These are phyloP conservation scores for Pythium biforme DNA, from an alignment of 352 stramenopile genomes.

Conservation along the genomic window DNA sequence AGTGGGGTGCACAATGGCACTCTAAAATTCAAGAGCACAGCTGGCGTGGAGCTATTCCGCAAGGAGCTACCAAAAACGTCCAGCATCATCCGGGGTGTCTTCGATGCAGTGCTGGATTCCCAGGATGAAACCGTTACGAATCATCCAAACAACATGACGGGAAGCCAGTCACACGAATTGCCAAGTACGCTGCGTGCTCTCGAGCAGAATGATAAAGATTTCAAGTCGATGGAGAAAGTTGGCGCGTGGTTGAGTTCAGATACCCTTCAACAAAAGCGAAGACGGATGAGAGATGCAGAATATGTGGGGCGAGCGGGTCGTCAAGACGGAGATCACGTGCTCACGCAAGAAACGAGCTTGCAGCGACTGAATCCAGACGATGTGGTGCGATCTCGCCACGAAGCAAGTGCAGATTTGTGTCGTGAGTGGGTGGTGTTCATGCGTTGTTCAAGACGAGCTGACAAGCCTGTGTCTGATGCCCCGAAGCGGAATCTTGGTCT, in stretches of 20 bases:
- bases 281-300: constrained; percentile 30
- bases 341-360: constrained; percentile 37
- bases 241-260: constrained; percentile 61
- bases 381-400: constrained; percentile 38
- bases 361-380: constrained; percentile 13
- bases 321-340: constrained; percentile 45
- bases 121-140: background rate
- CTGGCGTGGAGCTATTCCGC: constrained; percentile 71
- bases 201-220: constrained; percentile 44
- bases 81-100: constrained; percentile 39
- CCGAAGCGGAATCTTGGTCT: constrained; percentile 33
- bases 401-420: constrained; percentile 49
- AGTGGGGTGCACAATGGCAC: constrained; percentile 52
- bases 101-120: constrained; percentile 14
- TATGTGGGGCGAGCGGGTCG: constrained; percentile 11
- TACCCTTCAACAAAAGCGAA: constrained; percentile 44
- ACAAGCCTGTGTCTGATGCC: constrained; percentile 5
- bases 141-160: background rate
- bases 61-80: constrained; percentile 54
- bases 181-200: constrained; percentile 39
- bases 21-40: constrained; percentile 57
- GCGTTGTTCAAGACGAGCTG: constrained; percentile 37
- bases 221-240: constrained; percentile 63
- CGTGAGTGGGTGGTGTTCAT: constrained; percentile 74
- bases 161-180: constrained; percentile 18